Conservation (phyloP, 192 early-diverging fungal genomes). For the Rhizophagus clarus region DNA sequence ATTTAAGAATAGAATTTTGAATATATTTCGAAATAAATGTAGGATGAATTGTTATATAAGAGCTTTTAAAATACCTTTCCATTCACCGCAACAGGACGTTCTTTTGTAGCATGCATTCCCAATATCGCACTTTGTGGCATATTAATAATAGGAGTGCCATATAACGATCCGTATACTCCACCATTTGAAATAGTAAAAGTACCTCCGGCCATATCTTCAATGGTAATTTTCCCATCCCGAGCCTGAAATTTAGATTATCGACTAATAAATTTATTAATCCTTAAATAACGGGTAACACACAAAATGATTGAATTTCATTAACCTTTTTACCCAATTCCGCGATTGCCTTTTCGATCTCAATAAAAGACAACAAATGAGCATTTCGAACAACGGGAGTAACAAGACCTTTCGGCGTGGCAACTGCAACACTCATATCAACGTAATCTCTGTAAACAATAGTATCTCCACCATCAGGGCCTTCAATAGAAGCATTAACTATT, state of each 20-base stretch:
- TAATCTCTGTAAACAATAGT: conserved; percentile 93
- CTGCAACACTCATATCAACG: conserved; percentile 93
- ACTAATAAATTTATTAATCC: not conserved
- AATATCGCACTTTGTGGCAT: conserved; percentile 95
- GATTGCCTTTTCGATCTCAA: conserved; percentile 92
- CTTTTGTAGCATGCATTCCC: conserved; percentile 99
- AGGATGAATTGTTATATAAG: not conserved
- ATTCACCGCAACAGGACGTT: conserved; percentile 91
- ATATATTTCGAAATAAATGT: not conserved
- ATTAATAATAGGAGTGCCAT: conserved; percentile 99
- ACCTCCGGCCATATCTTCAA: conserved; percentile 98
- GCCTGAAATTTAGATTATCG: conserved; percentile 58
- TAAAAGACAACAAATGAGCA: conserved; percentile 77
- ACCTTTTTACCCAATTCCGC: conserved; percentile 85
- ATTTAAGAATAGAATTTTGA: not conserved
- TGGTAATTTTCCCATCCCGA: conserved; percentile 90
- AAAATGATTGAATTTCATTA: not conserved
- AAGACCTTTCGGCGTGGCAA: conserved; percentile 98
- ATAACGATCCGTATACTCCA: conserved; percentile 96
- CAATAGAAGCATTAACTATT: conserved; percentile 93
- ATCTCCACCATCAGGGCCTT: conserved; percentile 61
- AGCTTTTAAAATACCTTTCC: conserved; percentile 67
- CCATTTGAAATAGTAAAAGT: conserved; percentile 99
- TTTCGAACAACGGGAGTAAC: conserved; percentile 97
- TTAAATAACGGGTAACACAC: not conserved